Evolutionary conservation across 306 rosid species (phyloP).

Genomic region (Acmispon strigosus): DNA sequence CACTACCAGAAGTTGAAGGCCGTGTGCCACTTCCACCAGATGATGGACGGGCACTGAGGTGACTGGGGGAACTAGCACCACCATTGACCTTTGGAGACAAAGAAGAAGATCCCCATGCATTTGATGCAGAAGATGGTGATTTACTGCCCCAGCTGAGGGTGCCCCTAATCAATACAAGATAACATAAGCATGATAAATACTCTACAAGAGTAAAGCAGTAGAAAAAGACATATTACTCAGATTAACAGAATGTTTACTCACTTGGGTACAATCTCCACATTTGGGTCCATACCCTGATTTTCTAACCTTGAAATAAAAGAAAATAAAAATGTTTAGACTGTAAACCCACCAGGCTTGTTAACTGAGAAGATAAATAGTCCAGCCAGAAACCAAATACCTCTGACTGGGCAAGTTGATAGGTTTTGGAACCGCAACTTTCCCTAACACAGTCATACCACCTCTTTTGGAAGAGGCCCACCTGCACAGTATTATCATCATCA

Average conservation of each 20-base stretch:
- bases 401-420: constrained; percentile 97
- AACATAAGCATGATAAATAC: constrained; percentile 13
- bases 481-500: constrained; percentile 24
- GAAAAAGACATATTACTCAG: neutral
- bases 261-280: constrained; percentile 98
- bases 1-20: constrained; percentile 88
- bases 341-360: constrained; percentile 13
- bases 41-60: constrained; percentile 69
- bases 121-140: constrained; percentile 62
- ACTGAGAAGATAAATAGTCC: neutral
- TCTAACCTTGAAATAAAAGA: constrained; percentile 64
- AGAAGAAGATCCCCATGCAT: constrained; percentile 73
- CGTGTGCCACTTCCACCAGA: constrained; percentile 84
- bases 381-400: constrained; percentile 48
- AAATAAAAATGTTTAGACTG: constrained; percentile 22
- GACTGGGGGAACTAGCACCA: constrained; percentile 62
- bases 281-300: constrained; percentile 91
- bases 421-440: constrained; percentile 91
- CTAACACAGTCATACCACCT: constrained; percentile 87
- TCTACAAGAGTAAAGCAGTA: neutral
- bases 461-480: constrained; percentile 86
- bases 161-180: constrained; percentile 48
- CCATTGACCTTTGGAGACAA: constrained; percentile 74
- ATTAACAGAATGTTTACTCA: constrained; percentile 38
- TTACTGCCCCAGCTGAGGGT: constrained; percentile 84